Evolutionary conservation across 148 eudicot species (phyloP).

Genomic region (Rhododendron griersonianum): DNA sequence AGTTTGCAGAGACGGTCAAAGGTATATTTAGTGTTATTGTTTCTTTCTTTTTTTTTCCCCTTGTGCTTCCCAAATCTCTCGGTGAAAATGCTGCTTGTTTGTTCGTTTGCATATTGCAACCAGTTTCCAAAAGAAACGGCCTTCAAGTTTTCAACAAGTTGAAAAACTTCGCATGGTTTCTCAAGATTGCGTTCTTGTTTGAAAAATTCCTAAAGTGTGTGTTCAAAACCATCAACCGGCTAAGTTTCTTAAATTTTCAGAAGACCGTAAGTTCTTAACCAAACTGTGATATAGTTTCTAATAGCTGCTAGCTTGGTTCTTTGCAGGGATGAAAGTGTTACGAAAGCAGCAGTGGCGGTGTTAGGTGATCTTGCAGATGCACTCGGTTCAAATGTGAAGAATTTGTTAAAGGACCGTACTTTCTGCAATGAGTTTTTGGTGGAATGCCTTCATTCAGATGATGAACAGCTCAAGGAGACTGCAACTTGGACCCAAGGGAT

Average conservation of each 20-base stretch:
- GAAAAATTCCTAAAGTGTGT: neutral
- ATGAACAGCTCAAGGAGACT: constrained; percentile 54
- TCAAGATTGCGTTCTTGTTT: neutral
- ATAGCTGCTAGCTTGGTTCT: constrained; percentile 4
- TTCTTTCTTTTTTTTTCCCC: neutral
- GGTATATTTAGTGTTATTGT: constrained; percentile 22
- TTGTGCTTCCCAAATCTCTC: neutral
- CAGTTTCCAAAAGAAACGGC: neutral
- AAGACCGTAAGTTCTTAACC: neutral
- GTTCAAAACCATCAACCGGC: neutral
- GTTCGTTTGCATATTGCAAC: neutral
- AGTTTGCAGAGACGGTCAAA: constrained; percentile 41
- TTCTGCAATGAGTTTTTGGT: constrained; percentile 41
- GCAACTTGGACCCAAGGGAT: constrained; percentile 60
- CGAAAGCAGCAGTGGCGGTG: constrained; percentile 58
- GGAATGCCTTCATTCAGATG: constrained; percentile 52
- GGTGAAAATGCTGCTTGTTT: neutral
- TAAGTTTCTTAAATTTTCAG: neutral
- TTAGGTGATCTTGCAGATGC: constrained; percentile 69
- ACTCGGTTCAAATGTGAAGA: constrained; percentile 46
- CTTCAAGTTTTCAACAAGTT: neutral
- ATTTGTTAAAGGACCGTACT: constrained; percentile 41
- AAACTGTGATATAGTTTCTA: neutral
- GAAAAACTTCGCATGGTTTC: neutral
- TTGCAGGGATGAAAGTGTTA: constrained; percentile 56